Evolutionary conservation across 352 stramenopile species (phyloP).

Genomic region (Globisporangium echinulatum): DNA sequence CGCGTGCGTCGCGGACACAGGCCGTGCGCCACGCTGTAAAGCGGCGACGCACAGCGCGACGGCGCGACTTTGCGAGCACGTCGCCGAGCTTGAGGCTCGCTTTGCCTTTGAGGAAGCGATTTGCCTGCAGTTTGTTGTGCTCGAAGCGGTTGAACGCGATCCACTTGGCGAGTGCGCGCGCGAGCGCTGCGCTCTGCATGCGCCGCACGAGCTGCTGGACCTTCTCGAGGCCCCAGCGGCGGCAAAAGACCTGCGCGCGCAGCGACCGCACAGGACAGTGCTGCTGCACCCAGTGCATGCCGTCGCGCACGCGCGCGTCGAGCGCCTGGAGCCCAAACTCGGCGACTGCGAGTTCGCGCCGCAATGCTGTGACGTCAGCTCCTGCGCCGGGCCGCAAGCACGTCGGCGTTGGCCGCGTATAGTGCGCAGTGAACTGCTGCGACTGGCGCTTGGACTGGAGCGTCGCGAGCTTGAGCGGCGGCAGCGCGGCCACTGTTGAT

Average conservation of each 20-base stretch:
- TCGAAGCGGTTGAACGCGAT: conserved; percentile 55
- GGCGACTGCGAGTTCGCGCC: conserved; percentile 69
- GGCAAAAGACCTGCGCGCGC: conserved; percentile 79
- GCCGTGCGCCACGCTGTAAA: conserved; percentile 49
- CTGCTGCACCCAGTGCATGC: conserved; percentile 82
- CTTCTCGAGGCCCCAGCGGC: conserved; percentile 82
- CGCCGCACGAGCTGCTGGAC: conserved; percentile 66
- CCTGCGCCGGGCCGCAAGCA: conserved; percentile 47
- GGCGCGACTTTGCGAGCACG: conserved; percentile 62
- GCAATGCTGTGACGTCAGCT: conserved; percentile 50
- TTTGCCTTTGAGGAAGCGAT: conserved; percentile 83
- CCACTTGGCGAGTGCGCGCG: conserved; percentile 70
- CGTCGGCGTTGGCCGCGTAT: conserved; percentile 41
- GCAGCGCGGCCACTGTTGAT: conserved; percentile 23
- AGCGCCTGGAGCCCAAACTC: conserved; percentile 76
- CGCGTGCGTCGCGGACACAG: conserved; percentile 37
- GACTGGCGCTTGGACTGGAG: conserved; percentile 42
- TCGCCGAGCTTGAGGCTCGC: conserved; percentile 57
- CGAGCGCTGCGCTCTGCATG: conserved; percentile 61
- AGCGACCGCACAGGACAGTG: conserved; percentile 78
- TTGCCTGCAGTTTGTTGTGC: conserved; percentile 70
- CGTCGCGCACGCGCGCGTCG: conserved; percentile 63
- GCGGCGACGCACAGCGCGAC: conserved; percentile 36
- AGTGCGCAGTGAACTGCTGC: conserved; percentile 35
- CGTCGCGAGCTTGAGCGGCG: conserved; percentile 50